Conservation (phyloP, 495 filamentous ascomycete species). For the Aspergillus wentii region DNA sequence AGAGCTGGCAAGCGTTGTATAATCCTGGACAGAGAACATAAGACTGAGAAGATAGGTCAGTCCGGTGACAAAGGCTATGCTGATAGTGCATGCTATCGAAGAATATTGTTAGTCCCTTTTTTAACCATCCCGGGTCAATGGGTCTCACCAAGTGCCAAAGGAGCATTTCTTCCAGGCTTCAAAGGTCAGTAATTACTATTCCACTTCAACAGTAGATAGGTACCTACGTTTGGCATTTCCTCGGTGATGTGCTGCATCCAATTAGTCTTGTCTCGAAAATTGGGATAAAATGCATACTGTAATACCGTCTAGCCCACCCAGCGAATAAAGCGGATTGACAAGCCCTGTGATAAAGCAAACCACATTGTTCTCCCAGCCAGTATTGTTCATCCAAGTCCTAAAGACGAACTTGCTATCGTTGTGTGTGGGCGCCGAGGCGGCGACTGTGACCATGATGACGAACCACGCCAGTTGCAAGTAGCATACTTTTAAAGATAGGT, state of each 20-base stretch:
- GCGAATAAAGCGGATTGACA: slow-evolving; percentile 71
- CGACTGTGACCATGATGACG: slow-evolving; percentile 65
- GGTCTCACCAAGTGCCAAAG: slow-evolving; percentile 25
- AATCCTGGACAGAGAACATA: slow-evolving; percentile 43
- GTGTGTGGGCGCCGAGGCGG: slow-evolving; percentile 45
- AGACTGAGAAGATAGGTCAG: slow-evolving; percentile 38
- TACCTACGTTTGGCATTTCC: slow-evolving; percentile 62
- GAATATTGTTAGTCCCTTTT: slow-evolving; percentile 9
- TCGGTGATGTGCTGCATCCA: slow-evolving; percentile 63
- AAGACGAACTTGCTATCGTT: slow-evolving; percentile 60
- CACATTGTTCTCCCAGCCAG: slow-evolving; percentile 61
- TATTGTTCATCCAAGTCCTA: slow-evolving; percentile 59
- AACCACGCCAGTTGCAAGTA: slow-evolving; percentile 61
- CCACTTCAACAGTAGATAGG: too few relatives aligned
- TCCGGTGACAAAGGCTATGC: slow-evolving; percentile 42
- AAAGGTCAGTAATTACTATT: not conserved
- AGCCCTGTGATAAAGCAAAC: slow-evolving; percentile 74
- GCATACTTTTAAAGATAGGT: slow-evolving; percentile 37
- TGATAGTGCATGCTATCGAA: slow-evolving; percentile 28
- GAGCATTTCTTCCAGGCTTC: slow-evolving; percentile 27
- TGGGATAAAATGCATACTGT: slow-evolving; percentile 28
- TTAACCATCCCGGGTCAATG: not conserved
- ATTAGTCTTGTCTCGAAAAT: not conserved
- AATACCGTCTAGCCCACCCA: slow-evolving; percentile 63
- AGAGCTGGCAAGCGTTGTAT: slow-evolving; percentile 23